These are phyloP conservation scores for Tubosaeta brunneosetosa DNA, from an alignment of 768 basidiomycete species.

Conservation along the genomic window DNA sequence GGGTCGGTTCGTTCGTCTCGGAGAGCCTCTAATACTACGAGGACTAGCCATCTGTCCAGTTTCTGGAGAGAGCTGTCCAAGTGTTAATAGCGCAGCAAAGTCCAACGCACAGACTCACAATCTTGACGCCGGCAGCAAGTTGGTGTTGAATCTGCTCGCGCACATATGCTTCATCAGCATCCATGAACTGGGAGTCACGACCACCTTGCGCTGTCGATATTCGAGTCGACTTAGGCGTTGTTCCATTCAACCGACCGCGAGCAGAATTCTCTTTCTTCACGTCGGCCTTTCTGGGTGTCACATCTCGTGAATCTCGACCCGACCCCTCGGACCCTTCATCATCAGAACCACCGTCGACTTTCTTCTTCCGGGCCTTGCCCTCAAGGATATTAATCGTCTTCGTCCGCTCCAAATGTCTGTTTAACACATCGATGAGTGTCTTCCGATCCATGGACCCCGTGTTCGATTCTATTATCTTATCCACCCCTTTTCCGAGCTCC, in stretches of 20 bases:
- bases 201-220: conserved; percentile 42
- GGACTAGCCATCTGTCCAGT: conserved; percentile 58
- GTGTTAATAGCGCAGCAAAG: conserved; percentile 11
- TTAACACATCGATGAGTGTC: conserved; percentile 72
- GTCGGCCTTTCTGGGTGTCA: conserved; percentile 55
- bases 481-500: conserved; percentile 74
- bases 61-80: conserved; percentile 56
- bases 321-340: conserved; percentile 34
- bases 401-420: conserved; percentile 75
- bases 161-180: conserved; percentile 79
- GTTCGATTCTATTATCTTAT: conserved; percentile 64
- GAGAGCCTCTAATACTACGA: conserved; percentile 66
- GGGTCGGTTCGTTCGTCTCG: conserved; percentile 46
- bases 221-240: conserved; percentile 30
- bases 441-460: conserved; percentile 69
- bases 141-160: conserved; percentile 87
- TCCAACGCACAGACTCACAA: conserved; percentile 42
- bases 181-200: conserved; percentile 80
- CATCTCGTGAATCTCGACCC: conserved; percentile 48
- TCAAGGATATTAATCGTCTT: conserved; percentile 86
- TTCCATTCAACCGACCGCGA: conserved; percentile 27
- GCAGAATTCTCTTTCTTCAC: conserved; percentile 35
- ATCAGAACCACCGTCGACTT: conserved; percentile 29
- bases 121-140: conserved; percentile 65
- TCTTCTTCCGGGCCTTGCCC: conserved; percentile 46